A percentile compares a stretch with the other conserved stretches of the same genome.
phyloP scores from a whole-genome alignment of 352 stramenopile genomes.

The Pythium grandisporangium region DNA sequence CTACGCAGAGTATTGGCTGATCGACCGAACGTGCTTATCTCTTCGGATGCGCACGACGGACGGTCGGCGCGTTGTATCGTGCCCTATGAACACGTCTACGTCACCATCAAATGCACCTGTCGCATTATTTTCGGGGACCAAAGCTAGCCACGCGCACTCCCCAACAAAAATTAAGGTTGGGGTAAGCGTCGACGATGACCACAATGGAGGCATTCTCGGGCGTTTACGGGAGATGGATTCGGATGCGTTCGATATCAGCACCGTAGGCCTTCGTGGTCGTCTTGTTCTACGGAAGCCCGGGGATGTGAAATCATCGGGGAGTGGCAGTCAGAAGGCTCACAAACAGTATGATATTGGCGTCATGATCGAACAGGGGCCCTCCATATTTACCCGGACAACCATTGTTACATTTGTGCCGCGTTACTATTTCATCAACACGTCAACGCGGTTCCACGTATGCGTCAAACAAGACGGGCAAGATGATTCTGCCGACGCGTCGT shows the following conservation, averaged over 20 bases:
- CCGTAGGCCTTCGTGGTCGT: conserved; percentile 63
- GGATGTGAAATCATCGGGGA: conserved; percentile 26
- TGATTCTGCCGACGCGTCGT: conserved; percentile 15
- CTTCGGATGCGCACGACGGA: conserved; percentile 62
- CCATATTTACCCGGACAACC: conserved; percentile 65
- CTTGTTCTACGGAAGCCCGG: conserved; percentile 53
- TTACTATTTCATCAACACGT: conserved; percentile 80
- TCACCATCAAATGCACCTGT: conserved; percentile 36
- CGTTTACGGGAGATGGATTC: conserved; percentile 70
- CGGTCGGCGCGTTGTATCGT: conserved; percentile 35
- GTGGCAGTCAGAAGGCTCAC: conserved; percentile 16
- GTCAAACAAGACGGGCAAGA: conserved; percentile 53
- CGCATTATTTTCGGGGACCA: conserved; percentile 62
- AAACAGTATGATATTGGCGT: conserved; percentile 82
- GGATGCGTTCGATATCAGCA: conserved; percentile 69
- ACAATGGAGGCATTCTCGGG: conserved; percentile 13
- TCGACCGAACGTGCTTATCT: conserved; percentile 66
- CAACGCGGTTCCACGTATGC: conserved; percentile 46
- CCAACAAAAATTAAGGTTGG: conserved; percentile 69
- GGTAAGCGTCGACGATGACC: conserved; percentile 18
- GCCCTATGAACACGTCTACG: conserved; percentile 7
- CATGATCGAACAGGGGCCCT: conserved; percentile 74
- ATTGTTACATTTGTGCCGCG: conserved; percentile 72
- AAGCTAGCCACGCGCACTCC: conserved; percentile 29
- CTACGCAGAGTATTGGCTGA: conserved; percentile 80